Evolutionary conservation across 108 stramenopile species (phyloP), one percentile per base, ranked within the genome.

Genomic region (Aurantiochytrium sp.): DNA sequence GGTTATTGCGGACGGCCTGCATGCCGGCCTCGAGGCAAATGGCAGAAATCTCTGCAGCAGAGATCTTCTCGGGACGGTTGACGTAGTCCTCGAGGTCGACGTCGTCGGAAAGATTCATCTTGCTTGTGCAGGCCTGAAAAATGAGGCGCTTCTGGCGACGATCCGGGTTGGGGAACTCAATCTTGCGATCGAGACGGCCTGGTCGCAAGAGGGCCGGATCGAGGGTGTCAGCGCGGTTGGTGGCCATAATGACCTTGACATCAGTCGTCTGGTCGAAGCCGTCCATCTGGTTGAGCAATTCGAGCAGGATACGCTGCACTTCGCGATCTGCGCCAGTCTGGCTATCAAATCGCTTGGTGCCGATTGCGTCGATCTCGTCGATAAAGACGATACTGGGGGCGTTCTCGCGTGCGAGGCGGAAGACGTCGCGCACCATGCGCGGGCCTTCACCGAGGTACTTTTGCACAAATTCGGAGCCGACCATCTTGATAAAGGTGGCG

Each of bases 231-330:
- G 98, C 97, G 35, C 99, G 95, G 93, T 99, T 99, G 21, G 99
- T 99, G 10, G 98, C 98, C 98, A 99, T 99, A 90, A 99, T 99
- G 44, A 98, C 98, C 95, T 99, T 99, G 92, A 99, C 97, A 93
- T 99, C 98, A 64, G 98, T 98, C 57, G 95, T 95, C 94, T 99
- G 98, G 91, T 99, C 98, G 91, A 99, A 99, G 43, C 99, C 99
- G 94, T 99, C 99, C 99, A 99, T 98, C 91, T 99, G 99, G 93
- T 98, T 98, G 60, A 99, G 92, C 60, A 99, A 91, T 91, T 99
- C 99, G 55, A 99, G 95, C 49, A 99, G 91, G 88, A 99, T 98
- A 87, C 99, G 97, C 91, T 99, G 98, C 25, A 99, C 99, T 35
- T 99, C 99, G 14, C 99, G 93, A 94, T 99, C 99, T 58, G 98